Percentiles rank a stretch among this genome's conserved stretches.
These are phyloP conservation scores for Fomitopsis pinicola DNA, from an alignment of 1,284 basidiomycete species.

Conservation along the genomic window DNA sequence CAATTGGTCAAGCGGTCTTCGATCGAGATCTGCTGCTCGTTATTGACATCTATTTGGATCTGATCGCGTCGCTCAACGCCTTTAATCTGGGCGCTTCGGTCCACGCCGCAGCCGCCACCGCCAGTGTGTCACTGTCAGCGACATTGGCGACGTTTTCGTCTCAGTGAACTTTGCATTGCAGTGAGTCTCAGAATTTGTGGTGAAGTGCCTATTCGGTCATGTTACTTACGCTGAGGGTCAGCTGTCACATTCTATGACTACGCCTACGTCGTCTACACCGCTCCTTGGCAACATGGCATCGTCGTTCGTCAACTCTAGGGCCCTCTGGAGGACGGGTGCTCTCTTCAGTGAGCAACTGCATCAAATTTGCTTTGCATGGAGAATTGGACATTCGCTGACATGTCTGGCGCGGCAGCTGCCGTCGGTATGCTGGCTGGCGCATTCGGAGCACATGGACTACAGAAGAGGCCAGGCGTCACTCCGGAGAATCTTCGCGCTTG, in stretches of 20 bases:
- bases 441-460: conserved; percentile 67
- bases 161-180: neutral
- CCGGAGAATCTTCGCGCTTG: conserved; percentile 54
- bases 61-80: neutral
- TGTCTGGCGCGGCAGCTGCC: conserved; percentile 37
- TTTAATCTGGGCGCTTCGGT: no score
- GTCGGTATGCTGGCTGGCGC: conserved; percentile 62
- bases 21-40: neutral
- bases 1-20: neutral
- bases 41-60: neutral
- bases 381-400: neutral
- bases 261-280: conserved; percentile 20
- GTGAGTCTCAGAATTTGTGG: neutral
- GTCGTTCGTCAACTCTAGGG: conserved; percentile 12
- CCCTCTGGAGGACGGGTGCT: conserved; percentile 27
- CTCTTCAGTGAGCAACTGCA: conserved; percentile 20
- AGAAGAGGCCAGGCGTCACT: conserved; percentile 43
- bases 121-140: neutral
- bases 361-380: neutral
- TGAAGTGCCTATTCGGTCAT: neutral
- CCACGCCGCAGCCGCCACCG: neutral
- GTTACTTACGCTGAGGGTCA: neutral
- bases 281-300: conserved; percentile 18
- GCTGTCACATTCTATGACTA: neutral
- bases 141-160: neutral